Evolutionary conservation across 2,329 filamentous ascomycete species (phyloP), one percentile per base, ranked within the genome.

Genomic region (Aspergillus fumigatus): DNA sequence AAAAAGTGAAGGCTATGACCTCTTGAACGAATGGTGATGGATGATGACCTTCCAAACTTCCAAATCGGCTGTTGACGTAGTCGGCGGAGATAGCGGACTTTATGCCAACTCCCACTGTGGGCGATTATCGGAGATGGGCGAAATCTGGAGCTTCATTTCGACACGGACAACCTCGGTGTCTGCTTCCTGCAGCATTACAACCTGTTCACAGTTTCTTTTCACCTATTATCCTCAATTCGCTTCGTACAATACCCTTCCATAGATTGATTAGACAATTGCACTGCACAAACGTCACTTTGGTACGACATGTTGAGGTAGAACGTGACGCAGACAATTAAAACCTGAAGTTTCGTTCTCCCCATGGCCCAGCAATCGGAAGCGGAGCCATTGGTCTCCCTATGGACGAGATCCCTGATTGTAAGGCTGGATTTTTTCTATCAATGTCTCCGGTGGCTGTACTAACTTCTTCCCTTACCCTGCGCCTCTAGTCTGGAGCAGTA

Each of bases 401-500:
- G 76, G 76, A 76, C 74, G 41, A 71, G 75, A 59, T 78, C 76
- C 27, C 67, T 77, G 41, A 59, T 74, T 57, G 72, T 75, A 73
- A 43, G 64, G 52, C 38, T n/a, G 23, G 4, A 53, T 40, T 27
- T 25, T 40, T 27, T 40, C 47, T 48, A 26, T 48, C 47, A 23
- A 5, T 25, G 47, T 25, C 11, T 26, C 32, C 32, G 32, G 32
- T 38, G 29, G 32, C 32, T 17, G 32, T 38, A 56, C 58, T 59
- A 21, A 56, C 26, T 14, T 41, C 41, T 27, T 35, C 10, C 35
- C 23, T 47, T n/a, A n/a, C 19, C 23, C n/a, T 43, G 19, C 4
- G 5, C 23, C 25, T 53, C 35, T 67, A 88, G 81, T 91, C 94
- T 65, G 94, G 94, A 74, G 94, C 87, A 70, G 80, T 97, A 64